phyloP scores from a whole-genome alignment of 345 rosid species.

The Bruguiera gymnorhiza region DNA sequence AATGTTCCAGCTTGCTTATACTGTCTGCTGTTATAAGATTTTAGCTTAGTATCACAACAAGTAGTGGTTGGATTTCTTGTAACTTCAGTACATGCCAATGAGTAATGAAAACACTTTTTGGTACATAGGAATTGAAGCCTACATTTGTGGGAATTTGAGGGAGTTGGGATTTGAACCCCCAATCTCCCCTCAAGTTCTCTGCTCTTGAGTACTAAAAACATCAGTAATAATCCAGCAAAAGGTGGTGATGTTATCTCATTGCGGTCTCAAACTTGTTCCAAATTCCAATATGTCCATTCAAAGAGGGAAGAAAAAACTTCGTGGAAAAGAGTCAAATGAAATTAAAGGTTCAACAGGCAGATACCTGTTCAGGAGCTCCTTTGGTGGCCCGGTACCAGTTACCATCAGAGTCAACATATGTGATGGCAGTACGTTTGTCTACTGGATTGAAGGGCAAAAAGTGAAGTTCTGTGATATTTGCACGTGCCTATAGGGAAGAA shows the following conservation, averaged over 20 bases:
- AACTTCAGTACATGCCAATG: too few relatives aligned
- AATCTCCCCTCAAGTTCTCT: too few relatives aligned
- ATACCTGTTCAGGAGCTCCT: conserved; percentile 99
- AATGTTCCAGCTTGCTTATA: neutral
- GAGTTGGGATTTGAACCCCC: too few relatives aligned
- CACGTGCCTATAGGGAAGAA: conserved; percentile 62
- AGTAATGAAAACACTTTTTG: too few relatives aligned
- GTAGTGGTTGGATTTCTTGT: neutral
- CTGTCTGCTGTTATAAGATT: neutral
- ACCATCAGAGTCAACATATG: conserved; percentile 78
- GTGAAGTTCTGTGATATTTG: conserved; percentile 79
- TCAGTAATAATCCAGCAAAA: too few relatives aligned
- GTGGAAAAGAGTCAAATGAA: neutral
- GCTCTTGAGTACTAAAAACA: too few relatives aligned
- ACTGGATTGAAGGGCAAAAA: conserved; percentile 95
- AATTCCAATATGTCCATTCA: neutral
- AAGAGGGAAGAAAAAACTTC: neutral
- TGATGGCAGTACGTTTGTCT: conserved; percentile 90
- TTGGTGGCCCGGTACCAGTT: conserved; percentile 87
- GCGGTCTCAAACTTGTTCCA: too few relatives aligned
- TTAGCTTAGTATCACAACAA: neutral
- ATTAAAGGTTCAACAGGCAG: neutral
- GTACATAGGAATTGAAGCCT: too few relatives aligned
- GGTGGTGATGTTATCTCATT: too few relatives aligned
- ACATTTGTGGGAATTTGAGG: too few relatives aligned